Evolutionary conservation across 2,329 filamentous ascomycete species (phyloP), one percentile per base, ranked within the genome.

Genomic region (Colletotrichum tanaceti): DNA sequence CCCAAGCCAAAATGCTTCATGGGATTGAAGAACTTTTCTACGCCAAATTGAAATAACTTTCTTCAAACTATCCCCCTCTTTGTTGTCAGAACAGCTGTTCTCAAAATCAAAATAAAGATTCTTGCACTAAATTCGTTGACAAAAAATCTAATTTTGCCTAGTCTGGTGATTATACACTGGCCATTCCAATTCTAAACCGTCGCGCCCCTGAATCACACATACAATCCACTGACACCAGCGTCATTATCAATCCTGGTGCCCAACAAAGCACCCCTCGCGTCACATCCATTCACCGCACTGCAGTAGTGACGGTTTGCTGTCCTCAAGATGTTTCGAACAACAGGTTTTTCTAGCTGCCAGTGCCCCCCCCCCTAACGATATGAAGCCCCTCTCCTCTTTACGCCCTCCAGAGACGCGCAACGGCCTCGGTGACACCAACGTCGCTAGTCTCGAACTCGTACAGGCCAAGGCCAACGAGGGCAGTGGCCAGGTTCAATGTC

Each of bases 361-460:
- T 18, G 18, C 44, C 32, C n/a, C 28, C 44, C 32, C n/a, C 28
- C 14, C 32, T 22, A n/a, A 39, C 6, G 32, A 53, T 50, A 50
- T n/a, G 3, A 57, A 32, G 50, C 10, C 22, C 49, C 3, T 39
- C 14, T 4, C 41, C 18, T 20, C 14, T 68, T 75, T 83, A 93
- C 76, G 96, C 95, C 76, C 87, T 93, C 96, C 96, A 99, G 71
- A 98, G 84, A 78, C 92, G 89, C 87, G 92, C 93, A 73, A 98
- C 86, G 39, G 90, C 91, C 86, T 97, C 95, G 10, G 94, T 97
- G 69, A 99, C 80, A 73, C 96, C 96, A 60, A 99, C 93, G 74
- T 99, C 96, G 78, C 98, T 98, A 39, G 96, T 99, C 90, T 99
- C 96, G 76, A 98, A 98, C 82, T 98, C 95, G 83, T 99, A 99